Evolutionary conservation across 352 stramenopile species (phyloP), one percentile per base, ranked within the genome.

Genomic region (Globisporangium irregulare): DNA sequence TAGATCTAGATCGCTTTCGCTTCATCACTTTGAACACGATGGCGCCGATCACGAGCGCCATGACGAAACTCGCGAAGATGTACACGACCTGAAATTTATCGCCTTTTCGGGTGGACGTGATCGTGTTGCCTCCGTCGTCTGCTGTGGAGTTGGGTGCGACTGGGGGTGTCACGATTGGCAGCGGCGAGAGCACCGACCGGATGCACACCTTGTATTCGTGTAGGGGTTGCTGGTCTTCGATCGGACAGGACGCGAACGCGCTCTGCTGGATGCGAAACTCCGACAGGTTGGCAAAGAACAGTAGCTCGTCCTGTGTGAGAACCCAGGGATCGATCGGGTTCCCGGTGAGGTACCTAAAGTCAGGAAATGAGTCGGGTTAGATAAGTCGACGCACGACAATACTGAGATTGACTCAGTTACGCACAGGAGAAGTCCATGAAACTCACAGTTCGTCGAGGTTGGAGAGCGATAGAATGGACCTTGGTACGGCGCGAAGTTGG

Each of bases 231-330:
- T 82, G 73, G 2, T 75, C n/a, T 4, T 71, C 66, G 32, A 75
- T 62, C 0, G 67, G 51, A 50, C 78, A 85, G 0, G 78, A 80
- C 24, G 75, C 75, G 27, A 85, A 85, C 4, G 73, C 71, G n/a
- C 69, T 79, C 53, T 85, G 78, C 15, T 85, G 71, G 34, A 79
- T 72, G 15, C 6, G 29, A 25, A 85, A 78, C 8, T 46, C 53
- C 20, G 64, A 67, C 22, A 85, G 61, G 20, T 70, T 72, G 1
- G 59, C 70, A 2, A 85, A 51, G 43, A 85, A 85, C 2, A 38
- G 55, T 29, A 77, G 73, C n/a, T 85, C 62, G 0, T 68, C 32
- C 4, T 55, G 14, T 0, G 73, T 57, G 4, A 79, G 58, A 20
- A 55, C 54, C 64, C 61, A 79, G 3, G 78, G 78, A 20, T 73